Evolutionary conservation across 78 protist species (phyloP).

Genomic region (Dictyostelium capitatum): DNA sequence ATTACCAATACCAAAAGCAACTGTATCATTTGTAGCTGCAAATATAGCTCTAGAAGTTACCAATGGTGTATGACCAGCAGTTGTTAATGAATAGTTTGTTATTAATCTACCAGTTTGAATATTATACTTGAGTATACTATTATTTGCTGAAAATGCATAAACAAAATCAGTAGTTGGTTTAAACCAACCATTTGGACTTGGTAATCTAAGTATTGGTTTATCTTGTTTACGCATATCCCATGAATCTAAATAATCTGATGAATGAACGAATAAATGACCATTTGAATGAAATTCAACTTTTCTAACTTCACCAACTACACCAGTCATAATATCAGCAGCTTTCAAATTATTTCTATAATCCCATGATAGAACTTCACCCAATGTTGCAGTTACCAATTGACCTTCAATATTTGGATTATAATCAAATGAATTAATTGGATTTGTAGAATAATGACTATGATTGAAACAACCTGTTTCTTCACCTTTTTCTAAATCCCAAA

Average conservation of each 20-base stretch:
- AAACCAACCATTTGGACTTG: background rate
- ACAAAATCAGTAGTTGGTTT: constrained; percentile 9
- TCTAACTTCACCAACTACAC: background rate
- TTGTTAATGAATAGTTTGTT: background rate
- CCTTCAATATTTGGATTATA: constrained; percentile 11
- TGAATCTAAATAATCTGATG: background rate
- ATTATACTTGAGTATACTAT: background rate
- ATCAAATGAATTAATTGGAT: background rate
- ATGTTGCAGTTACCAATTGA: background rate
- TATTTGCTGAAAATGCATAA: background rate
- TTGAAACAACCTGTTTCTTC: background rate
- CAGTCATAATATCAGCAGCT: background rate
- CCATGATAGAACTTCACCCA: background rate
- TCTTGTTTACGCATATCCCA: constrained; percentile 58
- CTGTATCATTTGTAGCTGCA: background rate
- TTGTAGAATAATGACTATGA: background rate
- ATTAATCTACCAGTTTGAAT: background rate
- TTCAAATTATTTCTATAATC: background rate
- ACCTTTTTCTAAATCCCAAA: constrained; percentile 67
- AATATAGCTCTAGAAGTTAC: too few species aligned
- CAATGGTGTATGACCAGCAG: background rate
- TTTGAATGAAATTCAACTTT: background rate
- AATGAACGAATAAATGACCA: constrained; percentile 7
- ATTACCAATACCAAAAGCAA: background rate
- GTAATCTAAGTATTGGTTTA: constrained; percentile 7